Conservation (phyloP, 345 rosid genomes). For the Salix brachista region DNA sequence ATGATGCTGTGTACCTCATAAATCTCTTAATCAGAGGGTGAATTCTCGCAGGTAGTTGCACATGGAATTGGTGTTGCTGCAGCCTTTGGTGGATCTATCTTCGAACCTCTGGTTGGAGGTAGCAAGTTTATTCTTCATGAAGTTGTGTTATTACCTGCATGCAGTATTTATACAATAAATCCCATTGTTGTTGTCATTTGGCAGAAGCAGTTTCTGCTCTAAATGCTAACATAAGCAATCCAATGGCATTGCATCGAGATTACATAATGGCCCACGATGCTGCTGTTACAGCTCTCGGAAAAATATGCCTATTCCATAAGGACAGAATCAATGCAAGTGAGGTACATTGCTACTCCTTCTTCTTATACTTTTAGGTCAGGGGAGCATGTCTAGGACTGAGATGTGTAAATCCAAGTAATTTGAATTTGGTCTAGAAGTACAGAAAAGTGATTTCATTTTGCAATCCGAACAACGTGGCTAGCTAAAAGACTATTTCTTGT, state of each 20-base stretch:
- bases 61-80: slow-evolving; percentile 5
- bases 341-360: not conserved
- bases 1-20: not conserved
- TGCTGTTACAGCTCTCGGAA: slow-evolving; percentile 12
- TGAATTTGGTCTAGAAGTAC: too few relatives aligned
- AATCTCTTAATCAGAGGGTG: not conserved
- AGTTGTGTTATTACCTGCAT: too few relatives aligned
- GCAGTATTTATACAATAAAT: too few relatives aligned
- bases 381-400: too few relatives aligned
- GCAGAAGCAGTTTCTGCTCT: slow-evolving; percentile 12
- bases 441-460: too few relatives aligned
- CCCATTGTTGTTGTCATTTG: not conserved
- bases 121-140: not conserved
- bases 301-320: not conserved
- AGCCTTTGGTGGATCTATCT: slow-evolving; percentile 12
- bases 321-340: not conserved
- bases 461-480: too few relatives aligned
- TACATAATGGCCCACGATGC: slow-evolving; percentile 3
- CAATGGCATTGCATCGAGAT: not conserved
- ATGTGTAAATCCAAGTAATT: too few relatives aligned
- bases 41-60: not conserved
- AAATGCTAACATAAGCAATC: not conserved
- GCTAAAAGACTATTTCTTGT: too few relatives aligned
- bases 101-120: not conserved
- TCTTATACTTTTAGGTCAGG: not conserved